phyloP scores from a whole-genome alignment of 2,329 filamentous ascomycete species.

The Claviceps purpurea region DNA sequence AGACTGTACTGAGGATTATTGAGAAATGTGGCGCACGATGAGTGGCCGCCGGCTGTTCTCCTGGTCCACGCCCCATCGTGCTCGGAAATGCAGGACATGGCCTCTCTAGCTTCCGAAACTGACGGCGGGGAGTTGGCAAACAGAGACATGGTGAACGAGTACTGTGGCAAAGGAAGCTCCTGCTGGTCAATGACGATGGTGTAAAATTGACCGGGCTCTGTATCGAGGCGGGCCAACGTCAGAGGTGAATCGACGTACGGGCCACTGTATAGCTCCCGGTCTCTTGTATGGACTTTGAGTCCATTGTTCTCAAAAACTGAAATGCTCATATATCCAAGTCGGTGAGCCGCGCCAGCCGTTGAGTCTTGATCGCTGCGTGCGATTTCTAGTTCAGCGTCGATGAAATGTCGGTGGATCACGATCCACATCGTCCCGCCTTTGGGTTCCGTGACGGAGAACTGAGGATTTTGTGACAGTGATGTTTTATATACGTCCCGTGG shows the following conservation, averaged over 20 bases:
- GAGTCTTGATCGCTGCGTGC: constrained; percentile 29
- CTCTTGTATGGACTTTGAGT: constrained; percentile 58
- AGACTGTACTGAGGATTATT: constrained; percentile 79
- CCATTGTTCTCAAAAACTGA: constrained; percentile 65
- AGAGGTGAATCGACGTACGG: constrained; percentile 94
- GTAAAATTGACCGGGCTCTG: constrained; percentile 27
- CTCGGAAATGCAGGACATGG: constrained; percentile 45
- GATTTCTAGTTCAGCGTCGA: constrained; percentile 49
- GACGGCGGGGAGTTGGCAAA: constrained; percentile 55
- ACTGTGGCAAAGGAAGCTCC: constrained; percentile 55
- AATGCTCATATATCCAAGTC: constrained; percentile 74
- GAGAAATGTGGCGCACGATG: constrained; percentile 62
- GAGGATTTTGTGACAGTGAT: constrained; percentile 52
- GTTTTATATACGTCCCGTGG: constrained; percentile 34
- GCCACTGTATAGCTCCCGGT: constrained; percentile 57
- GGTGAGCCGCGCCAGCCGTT: constrained; percentile 30
- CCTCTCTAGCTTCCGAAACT: constrained; percentile 47
- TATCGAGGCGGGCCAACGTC: constrained; percentile 59
- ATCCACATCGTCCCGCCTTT: constrained; percentile 61
- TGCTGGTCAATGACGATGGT: constrained; percentile 65
- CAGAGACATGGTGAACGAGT: constrained; percentile 78
- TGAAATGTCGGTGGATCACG: constrained; percentile 75
- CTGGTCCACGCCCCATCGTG: constrained; percentile 59
- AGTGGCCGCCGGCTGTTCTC: constrained; percentile 73
- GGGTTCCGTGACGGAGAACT: constrained; percentile 54